Evolutionary conservation across 2,329 filamentous ascomycete genomes (phyloP).

Genomic region (Samsoniella hepiali): DNA sequence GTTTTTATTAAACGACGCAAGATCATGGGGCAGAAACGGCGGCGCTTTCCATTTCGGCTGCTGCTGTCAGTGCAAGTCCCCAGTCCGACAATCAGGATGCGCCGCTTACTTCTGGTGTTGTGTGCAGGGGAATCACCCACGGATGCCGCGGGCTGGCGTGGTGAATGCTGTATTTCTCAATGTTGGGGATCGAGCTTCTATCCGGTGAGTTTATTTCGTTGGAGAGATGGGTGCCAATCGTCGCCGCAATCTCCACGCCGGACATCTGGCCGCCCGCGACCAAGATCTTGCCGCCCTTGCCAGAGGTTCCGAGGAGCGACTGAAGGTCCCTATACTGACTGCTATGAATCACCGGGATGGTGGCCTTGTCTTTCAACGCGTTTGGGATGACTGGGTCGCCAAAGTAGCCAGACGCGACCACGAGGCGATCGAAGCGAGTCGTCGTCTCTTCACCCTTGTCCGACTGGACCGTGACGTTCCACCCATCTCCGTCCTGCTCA

Average conservation of each 20-base stretch:
- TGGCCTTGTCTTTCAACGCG: slow-evolving; percentile 32
- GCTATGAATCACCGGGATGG: slow-evolving; percentile 62
- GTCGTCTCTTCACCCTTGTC: slow-evolving; percentile 40
- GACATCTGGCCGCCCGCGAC: slow-evolving; percentile 82
- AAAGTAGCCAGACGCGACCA: slow-evolving; percentile 77
- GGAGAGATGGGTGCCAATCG: slow-evolving; percentile 69
- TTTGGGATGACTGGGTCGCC: slow-evolving; percentile 54
- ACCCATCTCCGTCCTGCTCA: slow-evolving; percentile 35
- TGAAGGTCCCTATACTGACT: slow-evolving; percentile 59
- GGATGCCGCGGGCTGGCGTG: slow-evolving; percentile 68
- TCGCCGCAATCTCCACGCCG: slow-evolving; percentile 71
- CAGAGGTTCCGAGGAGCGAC: slow-evolving; percentile 40
- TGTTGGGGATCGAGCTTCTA: slow-evolving; percentile 36
- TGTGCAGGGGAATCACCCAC: slow-evolving; percentile 66
- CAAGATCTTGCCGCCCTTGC: slow-evolving; percentile 58
- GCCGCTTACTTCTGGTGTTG: slow-evolving; percentile 45
- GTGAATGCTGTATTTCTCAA: slow-evolving; percentile 56
- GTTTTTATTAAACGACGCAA: slow-evolving; percentile 67
- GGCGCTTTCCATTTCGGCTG: slow-evolving; percentile 48
- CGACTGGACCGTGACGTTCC: slow-evolving; percentile 40
- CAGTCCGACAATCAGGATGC: too few relatives aligned
- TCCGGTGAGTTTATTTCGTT: slow-evolving; percentile 54
- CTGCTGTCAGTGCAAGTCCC: slow-evolving; percentile 35
- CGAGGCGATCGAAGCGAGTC: slow-evolving; percentile 64
- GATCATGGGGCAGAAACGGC: slow-evolving; percentile 69